Conservation (phyloP, 2,329 filamentous ascomycete genomes). For the Emmonsiellopsis sp. region DNA sequence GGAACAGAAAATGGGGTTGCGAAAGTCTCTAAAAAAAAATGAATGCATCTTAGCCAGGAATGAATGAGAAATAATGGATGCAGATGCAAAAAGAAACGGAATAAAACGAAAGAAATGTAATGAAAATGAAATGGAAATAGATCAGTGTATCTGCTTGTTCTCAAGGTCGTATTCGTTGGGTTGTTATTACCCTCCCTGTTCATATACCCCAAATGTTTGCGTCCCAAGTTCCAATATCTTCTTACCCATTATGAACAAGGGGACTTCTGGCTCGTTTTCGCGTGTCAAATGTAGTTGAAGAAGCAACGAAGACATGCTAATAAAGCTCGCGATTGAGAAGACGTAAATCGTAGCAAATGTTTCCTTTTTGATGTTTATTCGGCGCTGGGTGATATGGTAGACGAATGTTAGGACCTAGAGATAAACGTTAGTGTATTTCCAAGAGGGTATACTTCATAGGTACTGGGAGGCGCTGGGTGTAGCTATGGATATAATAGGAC, state of each 20-base stretch:
- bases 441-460: not conserved
- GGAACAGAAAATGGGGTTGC: too few relatives aligned
- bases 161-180: not conserved
- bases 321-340: slow-evolving; percentile 66
- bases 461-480: not conserved
- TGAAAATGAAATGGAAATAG: not conserved
- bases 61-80: not conserved
- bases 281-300: slow-evolving; percentile 56
- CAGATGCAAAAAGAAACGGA: not conserved
- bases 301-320: slow-evolving; percentile 62
- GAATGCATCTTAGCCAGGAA: too few relatives aligned
- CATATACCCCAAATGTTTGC: slow-evolving; percentile 8
- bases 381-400: slow-evolving; percentile 69
- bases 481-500: slow-evolving; percentile 14
- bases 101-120: not conserved
- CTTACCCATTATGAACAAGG: slow-evolving; percentile 42
- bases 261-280: slow-evolving; percentile 52
- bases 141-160: not conserved
- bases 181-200: too few relatives aligned
- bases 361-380: slow-evolving; percentile 70
- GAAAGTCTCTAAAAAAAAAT: too few relatives aligned
- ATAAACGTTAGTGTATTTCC: not conserved
- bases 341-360: slow-evolving; percentile 68
- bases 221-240: slow-evolving; percentile 31
- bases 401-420: slow-evolving; percentile 58